Conservation (phyloP, 768 basidiomycete species). For the Leccinum broughii region DNA sequence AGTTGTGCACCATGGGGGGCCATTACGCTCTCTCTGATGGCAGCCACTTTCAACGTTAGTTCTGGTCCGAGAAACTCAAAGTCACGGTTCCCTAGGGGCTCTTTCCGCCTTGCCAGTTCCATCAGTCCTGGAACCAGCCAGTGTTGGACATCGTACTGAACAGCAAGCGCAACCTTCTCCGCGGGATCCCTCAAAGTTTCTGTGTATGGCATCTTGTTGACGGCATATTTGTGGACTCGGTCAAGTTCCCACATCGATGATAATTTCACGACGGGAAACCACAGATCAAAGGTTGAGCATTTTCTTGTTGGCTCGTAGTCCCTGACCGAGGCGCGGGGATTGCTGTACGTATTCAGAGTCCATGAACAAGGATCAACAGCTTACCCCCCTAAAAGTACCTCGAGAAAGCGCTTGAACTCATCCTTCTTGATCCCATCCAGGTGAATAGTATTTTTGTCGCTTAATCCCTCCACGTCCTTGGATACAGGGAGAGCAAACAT, state of each 20-base stretch:
- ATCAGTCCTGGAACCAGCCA: constrained; percentile 37
- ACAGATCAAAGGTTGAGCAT: constrained; percentile 24
- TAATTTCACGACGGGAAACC: constrained; percentile 42
- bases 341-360: neutral
- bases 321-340: neutral
- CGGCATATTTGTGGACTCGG: constrained; percentile 30
- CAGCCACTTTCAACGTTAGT: constrained; percentile 20
- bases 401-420: constrained; percentile 29
- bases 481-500: constrained; percentile 26
- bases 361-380: neutral
- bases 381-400: constrained; percentile 24
- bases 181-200: constrained; percentile 10
- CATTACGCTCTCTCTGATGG: constrained; percentile 22
- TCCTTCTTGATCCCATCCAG: constrained; percentile 22
- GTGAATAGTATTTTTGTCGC: constrained; percentile 25
- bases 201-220: constrained; percentile 28
- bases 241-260: constrained; percentile 41
- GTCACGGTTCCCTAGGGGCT: constrained; percentile 21
- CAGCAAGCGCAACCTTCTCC: constrained; percentile 33
- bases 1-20: neutral
- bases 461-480: constrained; percentile 18
- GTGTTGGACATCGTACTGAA: constrained; percentile 30
- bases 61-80: constrained; percentile 17
- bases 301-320: neutral
- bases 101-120: constrained; percentile 18